Evolutionary conservation across 441 rosid species (phyloP).

Genomic region (Erodium texanum): DNA sequence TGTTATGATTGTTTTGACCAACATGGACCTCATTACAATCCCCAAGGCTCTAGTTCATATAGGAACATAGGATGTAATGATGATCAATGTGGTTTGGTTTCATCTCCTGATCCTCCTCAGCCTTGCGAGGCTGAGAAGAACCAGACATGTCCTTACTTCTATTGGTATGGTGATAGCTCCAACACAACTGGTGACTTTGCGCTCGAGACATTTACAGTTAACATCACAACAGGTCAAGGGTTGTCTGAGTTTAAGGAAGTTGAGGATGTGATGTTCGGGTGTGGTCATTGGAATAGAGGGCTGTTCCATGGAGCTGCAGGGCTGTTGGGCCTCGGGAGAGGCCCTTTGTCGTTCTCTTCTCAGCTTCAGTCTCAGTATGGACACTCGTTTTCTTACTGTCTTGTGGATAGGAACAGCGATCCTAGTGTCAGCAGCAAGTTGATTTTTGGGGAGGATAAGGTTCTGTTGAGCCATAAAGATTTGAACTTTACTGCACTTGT

Average conservation of each 20-base stretch:
- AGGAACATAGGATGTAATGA: conserved; percentile 60
- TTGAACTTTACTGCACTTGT: conserved; percentile 72
- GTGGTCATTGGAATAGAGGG: conserved; percentile 93
- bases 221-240: conserved; percentile 43
- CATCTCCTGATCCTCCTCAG: conserved; percentile 60
- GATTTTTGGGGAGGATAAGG: conserved; percentile 80
- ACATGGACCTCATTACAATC: conserved; percentile 55
- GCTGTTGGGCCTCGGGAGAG: conserved; percentile 76
- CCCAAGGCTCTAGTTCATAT: conserved; percentile 48
- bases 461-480: conserved; percentile 48
- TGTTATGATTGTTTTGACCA: conserved; percentile 71
- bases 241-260: conserved; percentile 41
- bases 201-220: conserved; percentile 66
- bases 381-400: conserved; percentile 76
- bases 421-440: conserved; percentile 73
- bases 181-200: conserved; percentile 90
- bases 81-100: conserved; percentile 55
- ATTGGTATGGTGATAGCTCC: conserved; percentile 88
- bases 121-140: conserved; percentile 45
- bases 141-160: conserved; percentile 72
- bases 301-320: conserved; percentile 77
- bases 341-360: conserved; percentile 72
- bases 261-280: conserved; percentile 80
- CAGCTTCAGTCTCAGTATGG: conserved; percentile 79
- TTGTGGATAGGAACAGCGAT: conserved; percentile 76